phyloP scores from a whole-genome alignment of 2,329 filamentous ascomycete genomes.

The Septoria linicola region DNA sequence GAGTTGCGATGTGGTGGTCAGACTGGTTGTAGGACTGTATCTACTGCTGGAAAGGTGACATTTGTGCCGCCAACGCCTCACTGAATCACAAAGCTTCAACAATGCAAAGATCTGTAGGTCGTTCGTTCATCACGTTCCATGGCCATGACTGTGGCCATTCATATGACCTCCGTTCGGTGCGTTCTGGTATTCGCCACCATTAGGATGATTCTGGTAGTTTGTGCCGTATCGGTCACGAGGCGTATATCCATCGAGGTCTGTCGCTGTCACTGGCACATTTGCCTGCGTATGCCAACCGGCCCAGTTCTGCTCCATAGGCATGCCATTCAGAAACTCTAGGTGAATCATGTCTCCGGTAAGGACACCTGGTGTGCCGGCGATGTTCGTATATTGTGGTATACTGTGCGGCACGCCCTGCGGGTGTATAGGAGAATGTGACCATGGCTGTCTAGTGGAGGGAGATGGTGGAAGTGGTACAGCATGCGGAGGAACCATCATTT shows the following conservation, averaged over 20 bases:
- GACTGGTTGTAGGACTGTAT: too few species aligned
- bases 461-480: constrained; percentile 6
- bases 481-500: constrained; percentile 18
- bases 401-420: constrained; percentile 16
- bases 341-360: constrained; percentile 15
- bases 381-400: constrained; percentile 15
- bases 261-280: background rate
- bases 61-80: background rate
- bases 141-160: background rate
- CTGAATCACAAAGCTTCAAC: background rate
- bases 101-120: background rate
- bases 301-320: constrained; percentile 27
- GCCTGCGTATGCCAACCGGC: constrained; percentile 22
- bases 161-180: background rate
- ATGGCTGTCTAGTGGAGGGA: constrained; percentile 14
- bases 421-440: constrained; percentile 17
- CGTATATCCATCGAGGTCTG: constrained; percentile 22
- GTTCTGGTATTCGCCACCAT: constrained; percentile 20
- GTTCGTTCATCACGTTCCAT: background rate
- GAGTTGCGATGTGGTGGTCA: background rate
- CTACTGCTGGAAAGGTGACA: background rate
- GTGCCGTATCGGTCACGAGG: constrained; percentile 10
- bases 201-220: constrained; percentile 6
- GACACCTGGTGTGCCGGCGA: constrained; percentile 20
- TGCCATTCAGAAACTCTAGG: constrained; percentile 20